Percentiles rank a stretch among this genome's conserved stretches.
phyloP scores from a whole-genome alignment of 2,329 filamentous ascomycete species.

The Pestalotiopsis sp. region DNA sequence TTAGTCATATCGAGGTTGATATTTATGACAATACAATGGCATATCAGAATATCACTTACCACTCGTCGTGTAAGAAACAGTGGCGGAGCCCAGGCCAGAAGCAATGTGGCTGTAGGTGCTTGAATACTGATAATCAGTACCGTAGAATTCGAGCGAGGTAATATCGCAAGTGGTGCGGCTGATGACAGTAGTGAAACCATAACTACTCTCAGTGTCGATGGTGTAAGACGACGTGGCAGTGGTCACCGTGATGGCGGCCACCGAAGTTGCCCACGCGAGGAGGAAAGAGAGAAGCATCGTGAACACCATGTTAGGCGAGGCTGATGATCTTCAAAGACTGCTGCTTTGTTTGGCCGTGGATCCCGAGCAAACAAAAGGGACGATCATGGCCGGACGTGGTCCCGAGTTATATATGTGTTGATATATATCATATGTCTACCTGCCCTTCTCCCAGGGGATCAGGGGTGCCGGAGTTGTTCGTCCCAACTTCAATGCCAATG shows the following conservation, averaged over 20 bases:
- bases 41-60: conserved; percentile 16
- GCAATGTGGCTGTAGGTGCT: conserved; percentile 49
- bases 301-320: conserved; percentile 17
- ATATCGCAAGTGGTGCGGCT: conserved; percentile 48
- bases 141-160: conserved; percentile 50
- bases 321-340: background rate
- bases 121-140: conserved; percentile 50
- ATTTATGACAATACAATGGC: conserved; percentile 24
- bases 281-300: conserved; percentile 18
- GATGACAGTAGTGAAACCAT: conserved; percentile 28
- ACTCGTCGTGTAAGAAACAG: conserved; percentile 39
- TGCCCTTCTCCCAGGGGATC: background rate
- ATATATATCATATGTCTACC: background rate
- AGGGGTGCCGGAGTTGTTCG: background rate
- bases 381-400: background rate
- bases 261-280: conserved; percentile 22
- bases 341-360: background rate
- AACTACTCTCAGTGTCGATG: conserved; percentile 25
- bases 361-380: background rate
- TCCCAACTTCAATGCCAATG: background rate
- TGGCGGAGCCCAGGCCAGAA: conserved; percentile 51
- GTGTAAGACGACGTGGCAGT: conserved; percentile 22
- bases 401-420: background rate
- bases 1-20: conserved; percentile 16
- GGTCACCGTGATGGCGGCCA: conserved; percentile 25